Evolutionary conservation across 2,329 filamentous ascomycete species (phyloP).

Genomic region (Beauveria brongniartii): DNA sequence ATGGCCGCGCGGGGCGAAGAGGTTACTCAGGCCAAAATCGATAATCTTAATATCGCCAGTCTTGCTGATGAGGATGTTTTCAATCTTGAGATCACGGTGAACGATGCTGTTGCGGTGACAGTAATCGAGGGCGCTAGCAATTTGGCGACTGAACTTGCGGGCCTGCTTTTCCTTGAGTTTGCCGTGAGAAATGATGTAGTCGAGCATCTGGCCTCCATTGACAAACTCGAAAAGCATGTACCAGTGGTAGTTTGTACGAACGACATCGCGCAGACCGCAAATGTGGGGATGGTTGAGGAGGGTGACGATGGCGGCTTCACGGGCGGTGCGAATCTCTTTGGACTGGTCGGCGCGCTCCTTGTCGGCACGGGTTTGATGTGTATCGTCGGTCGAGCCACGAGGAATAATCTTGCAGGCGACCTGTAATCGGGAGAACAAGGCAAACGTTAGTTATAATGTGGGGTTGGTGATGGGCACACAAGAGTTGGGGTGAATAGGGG

Average conservation of each 20-base stretch:
- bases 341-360: constrained; percentile 90
- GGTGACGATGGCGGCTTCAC: constrained; percentile 93
- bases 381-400: constrained; percentile 79
- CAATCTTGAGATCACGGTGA: constrained; percentile 94
- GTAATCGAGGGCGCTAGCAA: constrained; percentile 92
- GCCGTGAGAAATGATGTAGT: constrained; percentile 98
- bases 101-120: constrained; percentile 98
- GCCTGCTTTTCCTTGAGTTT: constrained; percentile 97
- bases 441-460: neutral
- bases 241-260: constrained; percentile 96
- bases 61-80: constrained; percentile 98
- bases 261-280: constrained; percentile 89
- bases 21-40: constrained; percentile 93
- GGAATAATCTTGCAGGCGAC: constrained; percentile 97
- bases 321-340: constrained; percentile 89
- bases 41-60: constrained; percentile 99
- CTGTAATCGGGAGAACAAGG: constrained; percentile 34
- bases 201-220: constrained; percentile 97
- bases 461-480: constrained; percentile 2
- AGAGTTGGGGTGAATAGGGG: constrained; percentile 1
- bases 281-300: constrained; percentile 93
- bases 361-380: constrained; percentile 60
- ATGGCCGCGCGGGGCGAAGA: constrained; percentile 77
- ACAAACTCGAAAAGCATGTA: constrained; percentile 99
- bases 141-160: constrained; percentile 94